A percentile compares a stretch with the other conserved stretches of the same genome.
These are phyloP conservation scores for Rubia yunnanensis DNA, from an alignment of 257 asterid genomes.

Conservation along the genomic window DNA sequence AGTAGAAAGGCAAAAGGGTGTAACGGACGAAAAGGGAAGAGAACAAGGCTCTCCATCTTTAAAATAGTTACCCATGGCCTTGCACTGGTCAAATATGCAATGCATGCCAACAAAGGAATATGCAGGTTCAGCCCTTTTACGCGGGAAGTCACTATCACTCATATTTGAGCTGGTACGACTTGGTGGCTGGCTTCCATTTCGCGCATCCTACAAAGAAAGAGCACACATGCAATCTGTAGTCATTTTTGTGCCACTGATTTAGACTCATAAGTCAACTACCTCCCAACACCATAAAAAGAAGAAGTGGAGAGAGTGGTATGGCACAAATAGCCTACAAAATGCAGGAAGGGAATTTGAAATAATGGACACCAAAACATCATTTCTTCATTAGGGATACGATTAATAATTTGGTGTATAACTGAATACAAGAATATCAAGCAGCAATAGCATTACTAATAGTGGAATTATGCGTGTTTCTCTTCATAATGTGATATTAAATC, in stretches of 20 bases:
- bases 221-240: background rate
- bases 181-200: conserved; percentile 48
- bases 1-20: background rate
- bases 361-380: background rate
- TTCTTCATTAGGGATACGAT: background rate
- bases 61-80: conserved; percentile 78
- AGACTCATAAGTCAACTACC: background rate
- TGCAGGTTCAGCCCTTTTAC: conserved; percentile 75
- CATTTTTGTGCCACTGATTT: background rate
- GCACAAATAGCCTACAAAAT: background rate
- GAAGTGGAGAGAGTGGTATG: background rate
- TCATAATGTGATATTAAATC: background rate
- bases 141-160: conserved; percentile 60
- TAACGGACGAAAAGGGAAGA: background rate
- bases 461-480: background rate
- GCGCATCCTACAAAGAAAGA: conserved; percentile 47
- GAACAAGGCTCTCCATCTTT: conserved; percentile 13
- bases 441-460: background rate
- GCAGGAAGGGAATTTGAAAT: background rate
- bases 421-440: background rate
- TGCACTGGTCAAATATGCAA: conserved; percentile 96
- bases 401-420: too few species aligned
- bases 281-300: background rate
- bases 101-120: conserved; percentile 99
- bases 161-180: conserved; percentile 68